Conservation (phyloP, 345 rosid species). For the Geranium rotundifolium region DNA sequence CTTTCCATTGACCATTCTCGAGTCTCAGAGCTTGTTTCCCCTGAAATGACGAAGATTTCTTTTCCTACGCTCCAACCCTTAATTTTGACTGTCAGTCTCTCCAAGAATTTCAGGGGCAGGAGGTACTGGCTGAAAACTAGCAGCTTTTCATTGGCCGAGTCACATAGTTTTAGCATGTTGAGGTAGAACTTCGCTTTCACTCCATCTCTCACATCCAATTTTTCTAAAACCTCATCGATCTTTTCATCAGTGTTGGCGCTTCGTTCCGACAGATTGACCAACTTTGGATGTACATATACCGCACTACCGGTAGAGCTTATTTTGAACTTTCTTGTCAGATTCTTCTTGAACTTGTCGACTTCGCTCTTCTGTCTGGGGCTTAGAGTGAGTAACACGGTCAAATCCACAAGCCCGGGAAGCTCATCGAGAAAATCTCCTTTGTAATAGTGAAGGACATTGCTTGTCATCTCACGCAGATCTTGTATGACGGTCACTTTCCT, state of each 20-base stretch:
- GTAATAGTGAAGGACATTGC: conserved; percentile 68
- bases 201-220: conserved; percentile 51
- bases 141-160: conserved; percentile 52
- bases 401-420: conserved; percentile 78
- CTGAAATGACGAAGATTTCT: conserved; percentile 64
- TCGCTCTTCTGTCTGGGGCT: conserved; percentile 45
- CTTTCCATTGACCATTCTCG: conserved; percentile 71
- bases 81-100: conserved; percentile 32
- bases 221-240: conserved; percentile 46
- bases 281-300: conserved; percentile 56
- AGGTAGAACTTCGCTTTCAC: conserved; percentile 74
- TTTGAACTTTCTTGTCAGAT: conserved; percentile 42
- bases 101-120: conserved; percentile 54
- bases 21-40: conserved; percentile 57
- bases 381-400: conserved; percentile 59
- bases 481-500: conserved; percentile 54
- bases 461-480: conserved; percentile 82
- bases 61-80: conserved; percentile 56
- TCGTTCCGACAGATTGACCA: conserved; percentile 28
- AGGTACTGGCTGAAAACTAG: conserved; percentile 85
- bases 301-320: conserved; percentile 53
- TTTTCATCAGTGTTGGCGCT: conserved; percentile 23
- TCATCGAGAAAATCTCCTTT: conserved; percentile 82
- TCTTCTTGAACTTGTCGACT: conserved; percentile 30
- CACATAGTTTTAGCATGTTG: conserved; percentile 50